A percentile compares a stretch with the other conserved stretches of the same genome.
Conservation (phyloP, 2,329 filamentous ascomycete species). For the Blastomyces percursus region DNA sequence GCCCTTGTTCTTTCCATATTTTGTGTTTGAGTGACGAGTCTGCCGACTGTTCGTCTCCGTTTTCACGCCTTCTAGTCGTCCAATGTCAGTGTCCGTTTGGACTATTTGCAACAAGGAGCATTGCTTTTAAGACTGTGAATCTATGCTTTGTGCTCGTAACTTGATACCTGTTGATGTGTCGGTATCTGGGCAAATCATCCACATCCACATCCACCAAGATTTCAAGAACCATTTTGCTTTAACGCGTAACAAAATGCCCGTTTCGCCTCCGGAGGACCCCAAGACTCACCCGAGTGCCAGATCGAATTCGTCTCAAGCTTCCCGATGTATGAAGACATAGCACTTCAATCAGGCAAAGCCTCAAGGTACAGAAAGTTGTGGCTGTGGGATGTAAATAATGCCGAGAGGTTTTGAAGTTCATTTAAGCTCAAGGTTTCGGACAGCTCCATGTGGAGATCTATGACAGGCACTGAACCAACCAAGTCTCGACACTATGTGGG, state of each 20-base stretch:
- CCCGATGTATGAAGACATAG: no score
- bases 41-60: background rate
- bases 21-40: background rate
- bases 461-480: background rate
- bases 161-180: background rate
- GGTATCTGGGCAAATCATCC: background rate
- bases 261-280: no score
- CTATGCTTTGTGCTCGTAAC: background rate
- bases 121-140: background rate
- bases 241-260: background rate
- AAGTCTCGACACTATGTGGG: background rate
- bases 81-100: background rate
- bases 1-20: background rate
- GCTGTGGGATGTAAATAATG: no score
- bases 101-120: background rate
- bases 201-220: background rate
- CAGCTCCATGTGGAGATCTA: background rate
- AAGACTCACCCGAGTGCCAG: no score
- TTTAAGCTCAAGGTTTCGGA: background rate
- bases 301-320: no score
- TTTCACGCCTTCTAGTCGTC: background rate
- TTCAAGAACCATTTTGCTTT: no score
- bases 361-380: no score
- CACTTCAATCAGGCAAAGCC: no score
- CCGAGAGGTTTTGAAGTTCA: background rate